Evolutionary conservation across 306 rosid species (phyloP).

Genomic region (Quercus glauca): DNA sequence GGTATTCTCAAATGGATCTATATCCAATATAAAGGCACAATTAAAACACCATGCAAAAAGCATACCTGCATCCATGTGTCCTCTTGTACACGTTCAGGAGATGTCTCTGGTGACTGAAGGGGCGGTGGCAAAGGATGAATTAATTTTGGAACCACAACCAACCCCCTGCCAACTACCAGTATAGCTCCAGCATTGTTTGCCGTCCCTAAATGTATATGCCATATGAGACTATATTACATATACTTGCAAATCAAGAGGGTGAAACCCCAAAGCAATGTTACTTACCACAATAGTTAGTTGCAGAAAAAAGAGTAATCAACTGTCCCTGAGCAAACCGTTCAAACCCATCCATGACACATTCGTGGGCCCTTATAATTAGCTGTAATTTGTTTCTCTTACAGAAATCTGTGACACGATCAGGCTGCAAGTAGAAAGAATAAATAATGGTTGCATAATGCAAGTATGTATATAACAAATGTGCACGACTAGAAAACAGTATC

Average conservation of each 20-base stretch:
- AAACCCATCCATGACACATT: slow-evolving; percentile 99
- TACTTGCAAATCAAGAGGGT: slow-evolving; percentile 9
- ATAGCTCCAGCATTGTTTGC: slow-evolving; percentile 99
- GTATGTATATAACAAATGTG: neutral
- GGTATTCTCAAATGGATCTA: neutral
- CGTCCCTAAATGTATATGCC: slow-evolving; percentile 55
- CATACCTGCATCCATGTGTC: slow-evolving; percentile 99
- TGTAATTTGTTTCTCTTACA: slow-evolving; percentile 96
- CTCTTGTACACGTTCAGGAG: slow-evolving; percentile 85
- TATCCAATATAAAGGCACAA: slow-evolving; percentile 2
- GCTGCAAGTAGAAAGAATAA: slow-evolving; percentile 56
- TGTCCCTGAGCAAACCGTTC: slow-evolving; percentile 99
- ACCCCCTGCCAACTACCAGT: slow-evolving; percentile 95
- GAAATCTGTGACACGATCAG: slow-evolving; percentile 93
- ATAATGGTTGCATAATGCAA: slow-evolving; percentile 11
- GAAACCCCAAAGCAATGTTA: slow-evolving; percentile 4
- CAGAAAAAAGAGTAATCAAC: slow-evolving; percentile 94
- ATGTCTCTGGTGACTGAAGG: slow-evolving; percentile 93
- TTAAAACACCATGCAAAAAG: neutral
- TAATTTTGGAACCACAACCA: slow-evolving; percentile 97
- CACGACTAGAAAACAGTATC: neutral
- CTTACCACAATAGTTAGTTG: slow-evolving; percentile 98
- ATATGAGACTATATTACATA: slow-evolving; percentile 22
- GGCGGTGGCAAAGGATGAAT: slow-evolving; percentile 99
- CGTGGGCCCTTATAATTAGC: slow-evolving; percentile 97